Conservation (phyloP, 2,329 filamentous ascomycete species). For the Byssothecium circinans region DNA sequence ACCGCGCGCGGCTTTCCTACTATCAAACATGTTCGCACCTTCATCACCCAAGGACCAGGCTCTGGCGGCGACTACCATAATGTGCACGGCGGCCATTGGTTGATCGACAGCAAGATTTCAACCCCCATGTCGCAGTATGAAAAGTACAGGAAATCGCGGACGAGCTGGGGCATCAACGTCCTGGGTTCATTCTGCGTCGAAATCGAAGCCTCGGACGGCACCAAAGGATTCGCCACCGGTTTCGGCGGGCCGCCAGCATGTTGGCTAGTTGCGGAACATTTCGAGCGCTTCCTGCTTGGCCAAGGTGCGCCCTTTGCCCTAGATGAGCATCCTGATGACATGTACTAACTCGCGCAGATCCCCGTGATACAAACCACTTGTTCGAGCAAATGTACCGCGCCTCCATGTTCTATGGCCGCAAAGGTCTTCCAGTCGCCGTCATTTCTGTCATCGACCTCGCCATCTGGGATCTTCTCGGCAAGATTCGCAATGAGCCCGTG, state of each 20-base stretch:
- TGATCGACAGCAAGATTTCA: slow-evolving; percentile 89
- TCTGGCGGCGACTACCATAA: slow-evolving; percentile 87
- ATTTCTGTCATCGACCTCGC: slow-evolving; percentile 95
- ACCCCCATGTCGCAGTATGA: slow-evolving; percentile 91
- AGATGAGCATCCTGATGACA: not conserved
- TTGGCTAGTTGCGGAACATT: slow-evolving; percentile 92
- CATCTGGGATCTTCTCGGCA: slow-evolving; percentile 88
- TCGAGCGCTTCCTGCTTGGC: slow-evolving; percentile 86
- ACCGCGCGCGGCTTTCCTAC: slow-evolving; percentile 64
- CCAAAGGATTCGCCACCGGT: slow-evolving; percentile 90
- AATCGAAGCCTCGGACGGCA: slow-evolving; percentile 84
- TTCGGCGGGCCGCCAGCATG: slow-evolving; percentile 92
- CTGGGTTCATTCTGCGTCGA: slow-evolving; percentile 90
- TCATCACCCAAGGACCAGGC: slow-evolving; percentile 66
- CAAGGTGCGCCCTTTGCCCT: slow-evolving; percentile 54
- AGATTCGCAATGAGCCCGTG: slow-evolving; percentile 88
- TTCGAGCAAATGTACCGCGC: slow-evolving; percentile 97
- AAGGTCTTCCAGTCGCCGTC: slow-evolving; percentile 84
- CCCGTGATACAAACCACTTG: slow-evolving; percentile 84
- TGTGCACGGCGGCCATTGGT: slow-evolving; percentile 73
- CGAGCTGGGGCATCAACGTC: slow-evolving; percentile 94
- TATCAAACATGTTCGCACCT: slow-evolving; percentile 75
- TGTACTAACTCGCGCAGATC: slow-evolving; percentile 57
- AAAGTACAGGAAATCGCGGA: slow-evolving; percentile 82
- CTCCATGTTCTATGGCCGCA: slow-evolving; percentile 95